Conservation (phyloP, 805 yeast genomes). For the Brettanomyces anomalus region DNA sequence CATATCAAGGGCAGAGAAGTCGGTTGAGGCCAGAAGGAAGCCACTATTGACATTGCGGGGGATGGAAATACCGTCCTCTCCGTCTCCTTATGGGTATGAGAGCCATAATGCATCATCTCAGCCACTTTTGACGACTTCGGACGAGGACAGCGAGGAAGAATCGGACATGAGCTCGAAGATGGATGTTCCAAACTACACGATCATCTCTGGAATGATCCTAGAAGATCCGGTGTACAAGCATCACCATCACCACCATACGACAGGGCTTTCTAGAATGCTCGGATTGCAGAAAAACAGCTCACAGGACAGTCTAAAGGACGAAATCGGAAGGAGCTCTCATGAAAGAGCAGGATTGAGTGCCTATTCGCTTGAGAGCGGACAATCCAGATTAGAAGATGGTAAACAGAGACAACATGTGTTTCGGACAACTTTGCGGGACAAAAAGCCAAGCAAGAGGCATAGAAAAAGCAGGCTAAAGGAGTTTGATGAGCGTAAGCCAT, state of each 20-base stretch:
- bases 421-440: slow-evolving; percentile 39
- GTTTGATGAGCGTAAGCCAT: slow-evolving; percentile 86
- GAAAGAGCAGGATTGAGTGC: too few species aligned
- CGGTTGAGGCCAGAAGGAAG: too few species aligned
- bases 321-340: too few species aligned
- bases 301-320: too few species aligned
- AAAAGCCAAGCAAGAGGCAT: slow-evolving; percentile 19
- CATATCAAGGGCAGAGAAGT: too few species aligned
- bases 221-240: neutral
- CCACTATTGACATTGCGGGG: too few species aligned
- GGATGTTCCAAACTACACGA: slow-evolving; percentile 16
- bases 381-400: too few species aligned
- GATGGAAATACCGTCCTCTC: too few species aligned
- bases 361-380: too few species aligned
- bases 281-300: too few species aligned
- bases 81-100: slow-evolving; percentile 4
- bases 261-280: too few species aligned
- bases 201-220: slow-evolving; percentile 1
- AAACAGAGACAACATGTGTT: slow-evolving; percentile 17
- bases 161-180: neutral
- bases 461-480: slow-evolving; percentile 25
- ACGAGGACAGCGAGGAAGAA: too few species aligned
- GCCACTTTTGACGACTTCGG: neutral
- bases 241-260: slow-evolving; percentile 1
- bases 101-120: slow-evolving; percentile 22